phyloP scores from a whole-genome alignment of 140 eudicot species.

The Oenanthe javanica region DNA sequence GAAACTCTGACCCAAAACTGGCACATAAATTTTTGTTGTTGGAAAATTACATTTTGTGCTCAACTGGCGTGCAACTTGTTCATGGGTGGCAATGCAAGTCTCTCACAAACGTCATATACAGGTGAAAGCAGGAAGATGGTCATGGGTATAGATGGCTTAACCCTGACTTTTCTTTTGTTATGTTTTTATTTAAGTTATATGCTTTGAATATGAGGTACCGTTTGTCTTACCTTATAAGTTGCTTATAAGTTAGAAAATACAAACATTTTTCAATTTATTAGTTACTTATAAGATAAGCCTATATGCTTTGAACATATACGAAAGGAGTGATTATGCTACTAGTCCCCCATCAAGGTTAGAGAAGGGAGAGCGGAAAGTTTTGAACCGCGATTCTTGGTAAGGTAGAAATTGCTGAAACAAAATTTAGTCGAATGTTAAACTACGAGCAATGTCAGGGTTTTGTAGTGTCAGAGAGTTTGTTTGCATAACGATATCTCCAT shows the following conservation, averaged over 20 bases:
- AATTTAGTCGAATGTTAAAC: background rate
- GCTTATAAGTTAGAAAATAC: too few species aligned
- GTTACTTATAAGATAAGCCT: too few species aligned
- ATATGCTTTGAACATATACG: slow-evolving; percentile 9
- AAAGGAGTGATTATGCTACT: slow-evolving; percentile 17
- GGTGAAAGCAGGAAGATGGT: slow-evolving; percentile 20
- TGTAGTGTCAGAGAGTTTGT: background rate
- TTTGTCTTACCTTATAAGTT: too few species aligned
- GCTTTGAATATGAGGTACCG: too few species aligned
- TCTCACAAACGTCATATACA: slow-evolving; percentile 31
- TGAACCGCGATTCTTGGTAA: background rate
- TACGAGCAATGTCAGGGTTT: background rate
- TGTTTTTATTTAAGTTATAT: background rate
- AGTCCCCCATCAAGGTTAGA: slow-evolving; percentile 10
- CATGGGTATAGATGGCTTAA: slow-evolving; percentile 15
- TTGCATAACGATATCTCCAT: background rate
- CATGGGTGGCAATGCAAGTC: slow-evolving; percentile 6
- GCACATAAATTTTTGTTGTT: slow-evolving; percentile 27
- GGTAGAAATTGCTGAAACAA: background rate
- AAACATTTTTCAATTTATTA: too few species aligned
- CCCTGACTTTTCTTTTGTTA: background rate
- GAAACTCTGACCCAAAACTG: slow-evolving; percentile 47
- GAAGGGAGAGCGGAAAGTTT: background rate
- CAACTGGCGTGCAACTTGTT: slow-evolving; percentile 6
- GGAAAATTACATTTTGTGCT: slow-evolving; percentile 29